phyloP scores from a whole-genome alignment of 345 rosid species.

The Syzygium oleosum region DNA sequence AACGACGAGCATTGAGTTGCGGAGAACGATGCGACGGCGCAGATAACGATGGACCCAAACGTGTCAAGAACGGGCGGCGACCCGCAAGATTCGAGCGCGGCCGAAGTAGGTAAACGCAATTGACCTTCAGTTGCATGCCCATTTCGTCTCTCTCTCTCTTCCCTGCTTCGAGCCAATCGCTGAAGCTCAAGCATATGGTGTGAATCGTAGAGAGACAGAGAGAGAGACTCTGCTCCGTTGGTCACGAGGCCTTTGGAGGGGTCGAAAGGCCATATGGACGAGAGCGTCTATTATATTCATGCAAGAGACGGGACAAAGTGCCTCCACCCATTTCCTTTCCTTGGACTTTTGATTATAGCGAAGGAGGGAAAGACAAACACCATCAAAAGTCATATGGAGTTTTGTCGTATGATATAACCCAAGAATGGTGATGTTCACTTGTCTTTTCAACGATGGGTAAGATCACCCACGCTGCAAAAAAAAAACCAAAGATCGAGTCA shows the following conservation, averaged over 20 bases:
- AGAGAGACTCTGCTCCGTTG: background rate
- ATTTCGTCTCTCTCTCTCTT: background rate
- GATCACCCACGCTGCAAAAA: background rate
- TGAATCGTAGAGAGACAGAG: background rate
- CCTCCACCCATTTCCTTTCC: background rate
- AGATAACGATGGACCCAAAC: background rate
- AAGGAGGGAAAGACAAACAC: background rate
- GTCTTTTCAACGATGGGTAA: background rate
- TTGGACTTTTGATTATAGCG: background rate
- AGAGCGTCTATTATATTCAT: background rate
- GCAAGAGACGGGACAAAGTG: background rate
- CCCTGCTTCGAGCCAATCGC: background rate
- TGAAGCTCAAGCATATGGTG: background rate
- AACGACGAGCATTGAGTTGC: background rate
- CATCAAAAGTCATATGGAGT: background rate
- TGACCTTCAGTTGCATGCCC: conserved; percentile 2
- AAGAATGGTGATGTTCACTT: background rate
- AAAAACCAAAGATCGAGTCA: background rate
- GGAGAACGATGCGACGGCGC: background rate
- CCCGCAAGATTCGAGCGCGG: background rate
- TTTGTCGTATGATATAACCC: rapidly evolving
- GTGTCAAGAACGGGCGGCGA: background rate
- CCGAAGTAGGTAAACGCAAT: background rate
- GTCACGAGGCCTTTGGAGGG: background rate
- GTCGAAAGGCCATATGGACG: background rate